These are phyloP conservation scores for Hypericum perforatum DNA, from an alignment of 345 rosid genomes.

Conservation along the genomic window DNA sequence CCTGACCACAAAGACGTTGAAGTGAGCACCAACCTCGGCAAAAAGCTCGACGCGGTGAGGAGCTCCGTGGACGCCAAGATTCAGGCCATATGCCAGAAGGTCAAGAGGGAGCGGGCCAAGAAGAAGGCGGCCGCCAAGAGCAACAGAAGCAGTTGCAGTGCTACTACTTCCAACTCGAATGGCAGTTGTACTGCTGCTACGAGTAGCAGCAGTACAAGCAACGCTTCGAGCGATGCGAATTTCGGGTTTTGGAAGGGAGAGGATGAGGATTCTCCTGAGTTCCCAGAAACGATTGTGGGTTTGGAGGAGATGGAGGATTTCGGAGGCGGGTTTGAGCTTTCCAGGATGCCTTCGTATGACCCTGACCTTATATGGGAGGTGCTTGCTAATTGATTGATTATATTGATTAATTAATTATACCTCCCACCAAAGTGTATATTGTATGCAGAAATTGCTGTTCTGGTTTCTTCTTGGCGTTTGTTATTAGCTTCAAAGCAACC, in stretches of 20 bases:
- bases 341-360: conserved; percentile 83
- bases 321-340: conserved; percentile 46
- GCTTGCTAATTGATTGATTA: conserved; percentile 42
- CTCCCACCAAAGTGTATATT: too few relatives aligned
- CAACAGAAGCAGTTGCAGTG: not conserved
- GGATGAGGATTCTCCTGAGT: conserved; percentile 39
- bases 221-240: too few relatives aligned
- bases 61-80: conserved; percentile 78
- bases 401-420: too few relatives aligned
- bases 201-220: not conserved
- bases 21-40: not conserved
- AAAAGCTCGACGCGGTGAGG: conserved; percentile 50
- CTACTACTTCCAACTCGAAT: too few relatives aligned
- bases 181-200: not conserved
- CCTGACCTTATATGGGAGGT: conserved; percentile 90
- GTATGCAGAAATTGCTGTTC: too few relatives aligned
- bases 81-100: conserved; percentile 77
- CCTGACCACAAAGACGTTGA: conserved; percentile 61
- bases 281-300: conserved; percentile 19
- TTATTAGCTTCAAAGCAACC: too few relatives aligned
- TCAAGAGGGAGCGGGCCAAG: conserved; percentile 49
- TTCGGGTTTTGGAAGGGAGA: conserved; percentile 37
- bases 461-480: too few relatives aligned
- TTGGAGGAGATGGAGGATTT: conserved; percentile 22
- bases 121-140: conserved; percentile 35